These are phyloP conservation scores for Clonostachys byssicola DNA, from an alignment of 2,329 filamentous ascomycete genomes.

Conservation along the genomic window DNA sequence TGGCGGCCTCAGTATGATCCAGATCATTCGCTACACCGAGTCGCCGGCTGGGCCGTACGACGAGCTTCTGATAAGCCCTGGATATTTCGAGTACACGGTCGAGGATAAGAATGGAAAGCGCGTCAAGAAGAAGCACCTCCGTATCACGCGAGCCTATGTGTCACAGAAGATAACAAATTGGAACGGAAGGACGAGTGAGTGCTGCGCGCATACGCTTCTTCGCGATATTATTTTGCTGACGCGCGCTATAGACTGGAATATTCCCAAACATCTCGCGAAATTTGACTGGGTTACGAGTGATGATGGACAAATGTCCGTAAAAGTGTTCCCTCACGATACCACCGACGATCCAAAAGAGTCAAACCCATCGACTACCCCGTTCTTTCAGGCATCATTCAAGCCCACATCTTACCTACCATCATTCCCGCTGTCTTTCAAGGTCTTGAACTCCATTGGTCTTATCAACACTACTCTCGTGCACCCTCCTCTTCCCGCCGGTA, in stretches of 20 bases:
- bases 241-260: constrained; percentile 41
- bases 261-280: constrained; percentile 48
- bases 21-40: constrained; percentile 45
- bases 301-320: constrained; percentile 21
- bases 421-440: background rate
- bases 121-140: constrained; percentile 23
- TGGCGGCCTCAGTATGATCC: constrained; percentile 42
- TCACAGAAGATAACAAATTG: constrained; percentile 46
- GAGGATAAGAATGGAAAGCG: constrained; percentile 1
- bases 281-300: constrained; percentile 32
- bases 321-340: constrained; percentile 31
- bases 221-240: too few relatives aligned
- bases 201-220: background rate
- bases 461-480: constrained; percentile 34
- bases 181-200: constrained; percentile 45
- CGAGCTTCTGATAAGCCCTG: constrained; percentile 43
- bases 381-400: constrained; percentile 33
- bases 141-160: constrained; percentile 51
- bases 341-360: constrained; percentile 15
- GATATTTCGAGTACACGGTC: constrained; percentile 28
- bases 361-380: constrained; percentile 17
- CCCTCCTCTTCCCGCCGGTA: constrained; percentile 39
- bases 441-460: constrained; percentile 12
- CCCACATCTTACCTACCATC: constrained; percentile 7
- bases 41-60: constrained; percentile 50